Evolutionary conservation across 345 rosid genomes (phyloP).

Genomic region (Tarenaya hassleriana): DNA sequence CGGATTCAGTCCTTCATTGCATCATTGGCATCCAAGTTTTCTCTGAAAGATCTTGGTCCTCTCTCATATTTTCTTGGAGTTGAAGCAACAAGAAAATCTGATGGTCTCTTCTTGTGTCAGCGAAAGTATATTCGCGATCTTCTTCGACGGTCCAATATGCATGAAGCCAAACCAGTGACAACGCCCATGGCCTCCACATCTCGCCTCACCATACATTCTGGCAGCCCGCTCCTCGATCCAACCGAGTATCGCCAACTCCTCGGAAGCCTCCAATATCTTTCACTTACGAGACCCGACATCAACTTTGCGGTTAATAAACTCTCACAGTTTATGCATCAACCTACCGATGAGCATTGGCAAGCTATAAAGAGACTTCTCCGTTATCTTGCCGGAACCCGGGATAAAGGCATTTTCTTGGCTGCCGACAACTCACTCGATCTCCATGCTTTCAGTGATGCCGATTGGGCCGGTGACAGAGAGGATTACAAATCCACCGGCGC

Average conservation of each 20-base stretch:
- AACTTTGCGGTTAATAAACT: neutral
- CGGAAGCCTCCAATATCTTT: neutral
- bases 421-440: neutral
- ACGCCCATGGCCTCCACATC: neutral
- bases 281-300: neutral
- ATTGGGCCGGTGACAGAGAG: too few relatives aligned
- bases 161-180: neutral
- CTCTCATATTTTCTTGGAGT: neutral
- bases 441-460: conserved; percentile 1
- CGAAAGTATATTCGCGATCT: neutral
- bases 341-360: neutral
- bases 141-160: neutral
- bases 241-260: neutral
- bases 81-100: neutral
- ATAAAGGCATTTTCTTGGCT: neutral
- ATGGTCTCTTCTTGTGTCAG: neutral
- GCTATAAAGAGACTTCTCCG: neutral
- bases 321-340: neutral
- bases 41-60: neutral
- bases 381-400: neutral
- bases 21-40: neutral
- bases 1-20: neutral
- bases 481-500: neutral
- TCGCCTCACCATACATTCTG: neutral
- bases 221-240: neutral